Evolutionary conservation across 73 alveolate species (phyloP), one percentile per base, ranked within the genome.

Genomic region (Symbiodinium pilosum): DNA sequence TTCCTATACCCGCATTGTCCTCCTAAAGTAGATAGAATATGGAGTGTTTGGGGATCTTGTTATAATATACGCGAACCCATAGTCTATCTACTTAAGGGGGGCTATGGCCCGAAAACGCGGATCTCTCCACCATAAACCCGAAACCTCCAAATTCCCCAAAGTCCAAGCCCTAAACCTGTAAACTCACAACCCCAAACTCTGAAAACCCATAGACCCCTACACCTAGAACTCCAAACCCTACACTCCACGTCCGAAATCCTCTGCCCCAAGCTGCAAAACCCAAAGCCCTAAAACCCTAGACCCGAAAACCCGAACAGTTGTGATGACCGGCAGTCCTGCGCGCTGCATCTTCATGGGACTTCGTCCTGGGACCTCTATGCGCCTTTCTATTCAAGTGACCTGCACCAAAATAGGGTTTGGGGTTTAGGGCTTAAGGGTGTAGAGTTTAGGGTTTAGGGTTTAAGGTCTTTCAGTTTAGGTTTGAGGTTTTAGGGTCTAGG

Each of bases 351-450:
- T 44, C 99, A 93, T 21, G 99, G 99, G 20, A 52, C 83, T 40
- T 40, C 93, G 6, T 91, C 94, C 83, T 92, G 93, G 87, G 92
- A 92, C 40, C 86, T 86, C 86, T 98, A 73, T 18, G 99, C 99
- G 39, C 99, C 99, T 24, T 99, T 99, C 77, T 99, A 99, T 88
- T 95, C 99, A 20, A 98, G 94, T 9, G 36, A 1, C 39, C 18
- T 32, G 36, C 26, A 40, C 42, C 64, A 38, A 16, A n/a, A 24
- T 73, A 47, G 59, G 59, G 59, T 47, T 47, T 47, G 59, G 14
- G 59, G 59, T 47, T 47, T 47, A 47, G 59, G 59, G 59, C 14
- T 47, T 47, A 6, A 14, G 59, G 59, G 59, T 47, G 6, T 47
- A 47, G 59, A 14, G 59, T 47, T 47, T 47, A 47, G 59, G 59